These are phyloP conservation scores for Musa balbisiana DNA, from an alignment of 202 grass and related monocot species.

Conservation along the genomic window DNA sequence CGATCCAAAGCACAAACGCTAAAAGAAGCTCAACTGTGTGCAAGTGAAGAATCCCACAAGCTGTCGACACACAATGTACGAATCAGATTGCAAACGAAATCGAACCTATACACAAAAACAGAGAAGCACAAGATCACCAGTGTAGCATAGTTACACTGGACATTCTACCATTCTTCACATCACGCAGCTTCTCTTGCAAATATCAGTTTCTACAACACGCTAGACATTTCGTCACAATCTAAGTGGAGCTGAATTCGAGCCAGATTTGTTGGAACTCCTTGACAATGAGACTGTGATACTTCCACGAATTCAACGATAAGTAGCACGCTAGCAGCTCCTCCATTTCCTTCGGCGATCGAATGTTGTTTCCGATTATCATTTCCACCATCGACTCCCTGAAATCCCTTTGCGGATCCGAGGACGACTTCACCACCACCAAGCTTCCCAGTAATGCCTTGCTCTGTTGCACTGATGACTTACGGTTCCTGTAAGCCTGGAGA, in stretches of 20 bases:
- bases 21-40: no score
- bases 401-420: constrained; percentile 3
- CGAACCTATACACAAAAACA: no score
- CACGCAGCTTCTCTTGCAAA: no score
- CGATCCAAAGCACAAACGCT: no score
- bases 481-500: background rate
- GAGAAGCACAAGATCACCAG: no score
- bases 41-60: no score
- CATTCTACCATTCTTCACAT: no score
- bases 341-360: background rate
- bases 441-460: constrained; percentile 8
- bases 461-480: background rate
- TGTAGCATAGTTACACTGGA: no score
- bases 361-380: constrained; percentile 1
- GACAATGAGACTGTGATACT: constrained; percentile 6
- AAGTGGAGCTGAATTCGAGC: background rate
- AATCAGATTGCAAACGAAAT: no score
- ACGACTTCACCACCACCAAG: constrained; percentile 9
- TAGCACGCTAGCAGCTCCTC: constrained; percentile 13
- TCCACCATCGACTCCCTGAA: constrained; percentile 16
- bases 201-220: no score
- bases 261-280: constrained; percentile 11
- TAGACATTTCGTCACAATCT: no score
- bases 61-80: no score
- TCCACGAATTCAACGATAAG: constrained; percentile 5